phyloP scores from a whole-genome alignment of 1,139 yeast genomes.

The Yamadazyma dushanensis region DNA sequence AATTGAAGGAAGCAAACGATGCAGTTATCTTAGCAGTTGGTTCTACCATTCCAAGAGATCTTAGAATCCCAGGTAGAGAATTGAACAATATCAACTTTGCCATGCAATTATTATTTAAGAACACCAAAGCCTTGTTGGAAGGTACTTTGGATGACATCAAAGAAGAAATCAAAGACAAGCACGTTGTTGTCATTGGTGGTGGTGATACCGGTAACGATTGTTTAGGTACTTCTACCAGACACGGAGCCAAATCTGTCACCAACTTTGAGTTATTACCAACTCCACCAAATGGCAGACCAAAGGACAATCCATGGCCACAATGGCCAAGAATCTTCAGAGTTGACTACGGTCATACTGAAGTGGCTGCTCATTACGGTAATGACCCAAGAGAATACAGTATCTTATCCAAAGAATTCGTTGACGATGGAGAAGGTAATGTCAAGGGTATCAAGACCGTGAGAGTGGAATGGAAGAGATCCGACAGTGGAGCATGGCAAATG shows the following conservation, averaged over 20 bases:
- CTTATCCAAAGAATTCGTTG: slow-evolving; percentile 91
- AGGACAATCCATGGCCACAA: slow-evolving; percentile 99
- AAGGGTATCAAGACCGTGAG: slow-evolving; percentile 92
- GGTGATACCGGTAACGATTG: slow-evolving; percentile 99
- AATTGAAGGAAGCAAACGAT: slow-evolving; percentile 63
- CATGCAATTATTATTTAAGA: slow-evolving; percentile 85
- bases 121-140: slow-evolving; percentile 87
- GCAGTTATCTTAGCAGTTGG: slow-evolving; percentile 95
- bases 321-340: slow-evolving; percentile 98
- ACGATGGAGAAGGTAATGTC: slow-evolving; percentile 92
- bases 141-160: slow-evolving; percentile 78
- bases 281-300: slow-evolving; percentile 84
- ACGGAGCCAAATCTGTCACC: slow-evolving; percentile 93
- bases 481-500: slow-evolving; percentile 98
- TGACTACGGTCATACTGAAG: slow-evolving; percentile 97
- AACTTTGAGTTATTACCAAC: slow-evolving; percentile 94
- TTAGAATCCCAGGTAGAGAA: slow-evolving; percentile 91
- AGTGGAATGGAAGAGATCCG: slow-evolving; percentile 97
- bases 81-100: slow-evolving; percentile 89
- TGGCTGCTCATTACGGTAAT: slow-evolving; percentile 88
- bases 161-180: slow-evolving; percentile 73
- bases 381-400: slow-evolving; percentile 98
- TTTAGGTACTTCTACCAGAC: slow-evolving; percentile 96
- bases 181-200: slow-evolving; percentile 97
- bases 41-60: slow-evolving; percentile 93